Evolutionary conservation across 2,329 filamentous ascomycete species (phyloP).

Genomic region (Sclerotinia nivalis): DNA sequence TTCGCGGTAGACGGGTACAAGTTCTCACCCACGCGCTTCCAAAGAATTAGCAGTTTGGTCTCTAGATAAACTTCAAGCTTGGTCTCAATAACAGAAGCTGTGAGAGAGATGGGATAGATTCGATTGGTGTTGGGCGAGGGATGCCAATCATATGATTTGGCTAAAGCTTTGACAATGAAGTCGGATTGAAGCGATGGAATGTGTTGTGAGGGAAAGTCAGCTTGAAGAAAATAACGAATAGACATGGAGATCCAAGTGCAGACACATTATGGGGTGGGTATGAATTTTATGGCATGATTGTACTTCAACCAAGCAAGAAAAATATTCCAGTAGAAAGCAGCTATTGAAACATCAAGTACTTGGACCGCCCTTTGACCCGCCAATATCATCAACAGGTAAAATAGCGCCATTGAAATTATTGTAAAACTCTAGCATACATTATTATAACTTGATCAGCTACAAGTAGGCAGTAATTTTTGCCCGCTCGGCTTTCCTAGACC

Average conservation of each 20-base stretch:
- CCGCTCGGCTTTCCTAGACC: too few species aligned
- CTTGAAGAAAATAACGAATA: background rate
- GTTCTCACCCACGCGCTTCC: background rate
- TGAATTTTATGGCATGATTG: background rate
- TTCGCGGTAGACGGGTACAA: background rate
- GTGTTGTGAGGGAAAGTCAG: background rate
- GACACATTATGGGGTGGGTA: background rate
- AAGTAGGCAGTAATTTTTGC: too few species aligned
- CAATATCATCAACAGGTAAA: background rate
- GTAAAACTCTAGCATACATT: background rate
- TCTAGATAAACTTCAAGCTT: background rate
- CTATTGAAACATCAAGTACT: background rate
- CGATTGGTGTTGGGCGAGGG: too few species aligned
- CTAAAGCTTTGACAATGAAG: too few species aligned
- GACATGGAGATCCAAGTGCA: background rate
- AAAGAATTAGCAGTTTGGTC: background rate
- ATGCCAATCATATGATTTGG: background rate
- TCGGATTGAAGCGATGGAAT: background rate
- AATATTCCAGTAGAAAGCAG: background rate
- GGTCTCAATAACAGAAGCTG: background rate
- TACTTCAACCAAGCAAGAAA: background rate
- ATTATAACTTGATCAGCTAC: background rate
- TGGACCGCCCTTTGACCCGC: background rate
- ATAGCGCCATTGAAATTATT: background rate
- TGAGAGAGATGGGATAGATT: background rate